A percentile compares a stretch with the other conserved stretches of the same genome.
These are phyloP conservation scores for Coemansia sp. DNA, from an alignment of 192 early-diverging fungal genomes.

Conservation along the genomic window DNA sequence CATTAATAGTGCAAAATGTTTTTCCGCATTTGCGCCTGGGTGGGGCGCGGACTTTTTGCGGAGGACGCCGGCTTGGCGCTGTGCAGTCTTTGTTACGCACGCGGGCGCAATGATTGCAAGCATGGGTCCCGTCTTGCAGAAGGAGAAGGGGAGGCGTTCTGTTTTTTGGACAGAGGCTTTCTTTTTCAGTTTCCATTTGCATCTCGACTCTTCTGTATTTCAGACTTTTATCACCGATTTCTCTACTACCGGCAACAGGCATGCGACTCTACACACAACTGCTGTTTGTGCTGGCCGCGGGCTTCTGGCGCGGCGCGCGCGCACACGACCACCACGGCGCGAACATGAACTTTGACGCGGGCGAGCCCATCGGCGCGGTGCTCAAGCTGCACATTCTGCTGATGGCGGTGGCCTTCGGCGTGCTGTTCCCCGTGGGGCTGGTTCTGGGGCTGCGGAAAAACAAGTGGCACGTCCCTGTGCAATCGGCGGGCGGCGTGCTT, in stretches of 20 bases:
- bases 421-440: conserved; percentile 57
- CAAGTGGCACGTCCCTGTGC: conserved; percentile 66
- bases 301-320: neutral
- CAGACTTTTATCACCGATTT: neutral
- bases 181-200: no score
- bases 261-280: neutral
- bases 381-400: conserved; percentile 51
- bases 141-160: no score
- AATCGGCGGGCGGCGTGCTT: conserved; percentile 52
- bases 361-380: conserved; percentile 48
- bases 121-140: no score
- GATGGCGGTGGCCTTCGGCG: conserved; percentile 52
- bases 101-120: no score
- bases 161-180: no score
- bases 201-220: no score
- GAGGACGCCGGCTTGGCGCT: no score
- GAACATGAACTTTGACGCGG: conserved; percentile 53
- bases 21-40: no score
- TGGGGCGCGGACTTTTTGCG: no score
- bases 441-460: conserved; percentile 61
- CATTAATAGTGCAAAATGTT: no score
- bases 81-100: no score
- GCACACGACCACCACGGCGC: conserved; percentile 52
- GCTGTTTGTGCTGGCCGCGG: conserved; percentile 8
- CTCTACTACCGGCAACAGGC: neutral